A percentile compares a stretch with the other conserved stretches of the same genome.
These are phyloP conservation scores for Phascolomyces articulosus DNA, from an alignment of 371 early-diverging fungal species.

Conservation along the genomic window DNA sequence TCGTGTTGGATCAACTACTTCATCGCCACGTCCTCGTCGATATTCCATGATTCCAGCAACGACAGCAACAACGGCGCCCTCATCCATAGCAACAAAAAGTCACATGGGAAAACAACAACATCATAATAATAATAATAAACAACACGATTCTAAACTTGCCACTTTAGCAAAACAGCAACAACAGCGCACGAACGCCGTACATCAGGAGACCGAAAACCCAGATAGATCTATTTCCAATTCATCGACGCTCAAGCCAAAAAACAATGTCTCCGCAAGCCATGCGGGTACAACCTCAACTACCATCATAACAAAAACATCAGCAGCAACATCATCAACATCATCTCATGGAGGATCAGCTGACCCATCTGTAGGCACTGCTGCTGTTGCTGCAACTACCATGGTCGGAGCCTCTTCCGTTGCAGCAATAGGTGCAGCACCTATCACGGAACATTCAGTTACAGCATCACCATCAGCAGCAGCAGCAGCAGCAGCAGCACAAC, in stretches of 20 bases:
- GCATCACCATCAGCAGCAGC: not conserved
- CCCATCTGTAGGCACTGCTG: too few relatives aligned
- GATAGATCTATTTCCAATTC: slow-evolving; percentile 8
- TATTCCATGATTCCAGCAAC: not conserved
- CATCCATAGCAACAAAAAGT: not conserved
- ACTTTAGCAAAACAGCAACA: slow-evolving; percentile 4
- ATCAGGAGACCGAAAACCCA: not conserved
- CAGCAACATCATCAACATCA: not conserved
- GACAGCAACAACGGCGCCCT: not conserved
- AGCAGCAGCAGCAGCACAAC: not conserved
- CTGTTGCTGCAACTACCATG: not conserved
- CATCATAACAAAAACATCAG: not conserved
- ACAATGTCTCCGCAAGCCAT: slow-evolving; percentile 6
- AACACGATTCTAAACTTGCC: slow-evolving; percentile 1
- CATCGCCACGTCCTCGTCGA: slow-evolving; percentile 1
- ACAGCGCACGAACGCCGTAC: slow-evolving; percentile 2
- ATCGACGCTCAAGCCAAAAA: slow-evolving; percentile 3
- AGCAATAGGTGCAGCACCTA: slow-evolving; percentile 11
- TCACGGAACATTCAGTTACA: too few relatives aligned
- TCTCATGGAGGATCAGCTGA: not conserved
- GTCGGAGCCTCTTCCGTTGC: slow-evolving; percentile 6
- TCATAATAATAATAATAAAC: not conserved
- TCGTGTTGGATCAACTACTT: slow-evolving; percentile 8
- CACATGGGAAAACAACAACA: not conserved
- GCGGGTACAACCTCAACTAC: slow-evolving; percentile 3